Conservation (phyloP, 257 asterid genomes). For the Hygrophila difformis region DNA sequence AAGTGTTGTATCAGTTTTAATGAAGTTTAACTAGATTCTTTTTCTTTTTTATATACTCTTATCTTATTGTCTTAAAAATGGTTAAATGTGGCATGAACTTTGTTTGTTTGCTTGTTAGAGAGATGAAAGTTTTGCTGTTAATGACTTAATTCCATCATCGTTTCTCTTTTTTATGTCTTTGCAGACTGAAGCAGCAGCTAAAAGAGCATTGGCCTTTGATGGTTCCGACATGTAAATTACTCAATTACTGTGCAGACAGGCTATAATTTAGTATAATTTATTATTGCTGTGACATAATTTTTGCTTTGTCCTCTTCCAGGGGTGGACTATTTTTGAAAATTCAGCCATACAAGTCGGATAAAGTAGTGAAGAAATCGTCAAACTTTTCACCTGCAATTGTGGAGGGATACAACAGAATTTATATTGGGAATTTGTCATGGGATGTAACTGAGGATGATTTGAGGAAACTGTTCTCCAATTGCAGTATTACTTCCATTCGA, state of each 20-base stretch:
- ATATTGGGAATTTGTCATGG: conserved; percentile 83
- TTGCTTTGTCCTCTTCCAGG: conserved; percentile 34
- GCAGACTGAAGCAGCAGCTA: conserved; percentile 93
- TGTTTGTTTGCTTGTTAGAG: neutral
- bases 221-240: conserved; percentile 87
- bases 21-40: neutral
- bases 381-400: conserved; percentile 52
- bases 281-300: conserved; percentile 3
- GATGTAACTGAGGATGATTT: conserved; percentile 73
- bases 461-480: conserved; percentile 37
- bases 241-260: neutral
- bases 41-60: neutral
- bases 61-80: neutral
- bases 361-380: conserved; percentile 35
- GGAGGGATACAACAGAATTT: conserved; percentile 83
- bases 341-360: conserved; percentile 63
- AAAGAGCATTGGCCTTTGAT: conserved; percentile 82
- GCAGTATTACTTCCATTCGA: conserved; percentile 43
- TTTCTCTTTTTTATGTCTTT: conserved; percentile 16
- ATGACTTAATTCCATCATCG: neutral
- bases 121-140: no score
- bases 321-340: conserved; percentile 80
- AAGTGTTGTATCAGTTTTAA: neutral
- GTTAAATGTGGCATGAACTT: neutral
- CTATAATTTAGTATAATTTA: neutral